Conservation (phyloP, 2,329 filamentous ascomycete species). For the Diaporthe longicolla region DNA sequence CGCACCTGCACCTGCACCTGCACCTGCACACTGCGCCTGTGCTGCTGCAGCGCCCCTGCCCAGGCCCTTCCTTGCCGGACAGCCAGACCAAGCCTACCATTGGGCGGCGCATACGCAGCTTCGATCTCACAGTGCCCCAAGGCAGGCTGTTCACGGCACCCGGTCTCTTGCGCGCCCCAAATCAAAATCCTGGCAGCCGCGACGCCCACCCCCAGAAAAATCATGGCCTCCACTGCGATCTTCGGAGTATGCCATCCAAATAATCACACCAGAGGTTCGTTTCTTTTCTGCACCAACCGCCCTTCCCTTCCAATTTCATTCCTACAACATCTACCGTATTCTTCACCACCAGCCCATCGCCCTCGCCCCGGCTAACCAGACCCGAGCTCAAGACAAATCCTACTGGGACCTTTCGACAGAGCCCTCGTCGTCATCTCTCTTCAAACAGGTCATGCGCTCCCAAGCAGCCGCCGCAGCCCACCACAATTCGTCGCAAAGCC, state of each 20-base stretch:
- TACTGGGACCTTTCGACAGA: conserved; percentile 46
- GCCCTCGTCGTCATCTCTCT: conserved; percentile 44
- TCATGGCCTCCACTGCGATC: conserved; percentile 41
- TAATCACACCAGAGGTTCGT: conserved; percentile 37
- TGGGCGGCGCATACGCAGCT: conserved; percentile 36
- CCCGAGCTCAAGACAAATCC: conserved; percentile 20
- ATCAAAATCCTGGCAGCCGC: conserved; percentile 27
- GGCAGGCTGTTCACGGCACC: conserved; percentile 10
- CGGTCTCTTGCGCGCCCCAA: not conserved
- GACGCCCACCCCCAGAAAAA: conserved; percentile 32
- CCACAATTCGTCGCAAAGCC: conserved; percentile 50
- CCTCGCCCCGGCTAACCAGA: conserved; percentile 26
- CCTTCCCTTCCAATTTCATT: not conserved
- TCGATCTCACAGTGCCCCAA: conserved; percentile 18
- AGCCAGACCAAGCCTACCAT: conserved; percentile 24
- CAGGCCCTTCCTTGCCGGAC: not conserved
- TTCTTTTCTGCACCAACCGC: conserved; percentile 13
- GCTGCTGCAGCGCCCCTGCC: conserved; percentile 20
- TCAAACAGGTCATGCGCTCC: conserved; percentile 54
- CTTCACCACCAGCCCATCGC: not conserved
- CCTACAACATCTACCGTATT: conserved; percentile 8
- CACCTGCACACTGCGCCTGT: conserved; percentile 8
- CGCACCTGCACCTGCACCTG: conserved; percentile 14
- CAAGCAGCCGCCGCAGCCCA: conserved; percentile 53
- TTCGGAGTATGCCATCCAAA: conserved; percentile 38